A percentile compares a stretch with the other conserved stretches of the same genome.
Conservation (phyloP, 2,329 filamentous ascomycete genomes). For the Fusarium secorum region DNA sequence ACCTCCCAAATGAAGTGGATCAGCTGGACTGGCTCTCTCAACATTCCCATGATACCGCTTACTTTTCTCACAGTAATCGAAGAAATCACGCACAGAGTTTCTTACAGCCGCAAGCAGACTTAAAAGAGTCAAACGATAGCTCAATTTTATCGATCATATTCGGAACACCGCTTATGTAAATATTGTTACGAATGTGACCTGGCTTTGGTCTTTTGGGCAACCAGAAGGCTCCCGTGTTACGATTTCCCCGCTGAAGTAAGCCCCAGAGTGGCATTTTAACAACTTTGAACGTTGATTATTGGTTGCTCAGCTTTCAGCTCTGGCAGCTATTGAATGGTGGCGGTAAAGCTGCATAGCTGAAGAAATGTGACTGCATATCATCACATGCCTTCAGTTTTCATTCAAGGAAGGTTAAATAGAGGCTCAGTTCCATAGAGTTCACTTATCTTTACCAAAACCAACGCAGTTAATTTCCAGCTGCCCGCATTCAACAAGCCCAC, state of each 20-base stretch:
- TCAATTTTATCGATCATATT: accelerated
- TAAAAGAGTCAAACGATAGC: accelerated
- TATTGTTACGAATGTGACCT: not conserved
- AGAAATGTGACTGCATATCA: not conserved
- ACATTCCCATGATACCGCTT: not conserved
- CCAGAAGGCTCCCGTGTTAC: not conserved
- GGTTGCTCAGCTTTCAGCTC: not conserved
- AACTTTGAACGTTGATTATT: not conserved
- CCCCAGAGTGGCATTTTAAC: not conserved
- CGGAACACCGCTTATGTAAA: not conserved
- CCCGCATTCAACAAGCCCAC: not conserved
- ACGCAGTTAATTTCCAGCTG: not conserved
- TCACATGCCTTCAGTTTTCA: not conserved
- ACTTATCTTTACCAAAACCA: not conserved
- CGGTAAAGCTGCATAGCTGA: not conserved
- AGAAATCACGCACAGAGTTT: no score
- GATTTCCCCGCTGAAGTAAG: not conserved
- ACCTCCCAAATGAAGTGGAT: not conserved
- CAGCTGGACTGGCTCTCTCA: not conserved
- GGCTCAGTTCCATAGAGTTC: not conserved
- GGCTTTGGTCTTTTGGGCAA: accelerated
- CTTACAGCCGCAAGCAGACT: no score
- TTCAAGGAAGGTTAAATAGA: not conserved
- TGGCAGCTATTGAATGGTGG: not conserved
- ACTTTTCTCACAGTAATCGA: not conserved